phyloP scores from a whole-genome alignment of 2,329 filamentous ascomycete species.

The Neobulgaria alba region DNA sequence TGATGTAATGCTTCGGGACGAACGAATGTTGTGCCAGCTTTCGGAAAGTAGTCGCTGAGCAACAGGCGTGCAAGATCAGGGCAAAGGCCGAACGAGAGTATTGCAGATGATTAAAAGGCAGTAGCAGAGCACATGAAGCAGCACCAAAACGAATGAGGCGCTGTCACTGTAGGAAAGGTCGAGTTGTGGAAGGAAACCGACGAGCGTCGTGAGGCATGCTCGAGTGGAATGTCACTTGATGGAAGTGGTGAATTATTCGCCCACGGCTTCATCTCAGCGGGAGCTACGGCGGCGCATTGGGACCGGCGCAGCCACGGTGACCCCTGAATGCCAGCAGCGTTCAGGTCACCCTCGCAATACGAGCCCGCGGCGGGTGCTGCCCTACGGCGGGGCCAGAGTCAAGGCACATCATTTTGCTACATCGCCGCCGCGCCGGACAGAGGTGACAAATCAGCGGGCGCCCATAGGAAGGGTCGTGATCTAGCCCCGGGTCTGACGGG shows the following conservation, averaged over 20 bases:
- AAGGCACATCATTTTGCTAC: no score
- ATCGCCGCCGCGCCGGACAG: neutral
- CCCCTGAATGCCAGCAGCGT: no score
- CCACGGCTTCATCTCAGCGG: no score
- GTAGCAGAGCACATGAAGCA: constrained; percentile 24
- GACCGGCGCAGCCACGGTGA: neutral
- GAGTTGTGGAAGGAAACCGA: constrained; percentile 11
- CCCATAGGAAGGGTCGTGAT: no score
- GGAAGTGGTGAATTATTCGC: constrained; percentile 1
- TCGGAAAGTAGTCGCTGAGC: constrained; percentile 17
- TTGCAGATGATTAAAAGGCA: neutral
- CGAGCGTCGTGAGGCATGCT: constrained; percentile 1
- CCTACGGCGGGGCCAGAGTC: neutral
- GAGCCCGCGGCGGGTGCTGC: neutral
- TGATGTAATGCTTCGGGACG: no score
- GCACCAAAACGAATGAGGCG: constrained; percentile 54
- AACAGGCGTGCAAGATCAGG: constrained; percentile 15
- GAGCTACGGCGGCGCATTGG: neutral
- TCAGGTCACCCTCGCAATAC: neutral
- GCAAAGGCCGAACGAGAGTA: constrained; percentile 8
- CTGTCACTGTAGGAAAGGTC: constrained; percentile 12
- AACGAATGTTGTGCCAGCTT: constrained; percentile 13
- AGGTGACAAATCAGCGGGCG: neutral
- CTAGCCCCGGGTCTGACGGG: no score
- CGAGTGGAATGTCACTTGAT: neutral